Evolutionary conservation across 2,329 filamentous ascomycete species (phyloP), one percentile per base, ranked within the genome.

Genomic region (Ophiocordyceps camponoti-saundersi): DNA sequence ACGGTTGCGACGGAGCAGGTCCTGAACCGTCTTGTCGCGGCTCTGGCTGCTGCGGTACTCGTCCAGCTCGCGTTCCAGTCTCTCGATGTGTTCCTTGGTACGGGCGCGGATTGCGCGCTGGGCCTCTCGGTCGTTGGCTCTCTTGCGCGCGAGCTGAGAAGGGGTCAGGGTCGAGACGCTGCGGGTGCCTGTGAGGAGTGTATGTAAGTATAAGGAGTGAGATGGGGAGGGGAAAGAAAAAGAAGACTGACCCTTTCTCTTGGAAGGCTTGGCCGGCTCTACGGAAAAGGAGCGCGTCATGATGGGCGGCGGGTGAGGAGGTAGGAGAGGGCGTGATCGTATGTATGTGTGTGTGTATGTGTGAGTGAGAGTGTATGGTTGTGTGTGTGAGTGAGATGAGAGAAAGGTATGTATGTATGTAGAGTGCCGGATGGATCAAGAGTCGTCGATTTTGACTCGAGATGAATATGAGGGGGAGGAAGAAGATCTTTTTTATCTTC

Each of bases 51-150:
- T 67, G 50, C 71, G 70, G 52, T 93, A 73, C 52, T 90, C 83
- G 47, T 80, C 74, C 50, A 94, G 81, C 54, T 83, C 78, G 52
- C 71, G 71, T 65, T 93, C 85, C 45, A 94, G 69, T 21, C 70
- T 70, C 59, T 92, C 85, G 56, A 94, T 94, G 61, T 87, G 84
- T 57, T 83, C 78, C 67, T 88, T 90, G 39, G 88, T 94, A 55
- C 88, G 76, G 61, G 88, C 85, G 45, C 88, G 74, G 52, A 94
- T 94, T 41, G 85, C 85, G 45, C 88, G 77, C 65, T 95, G 88
- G 41, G 88, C 88, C 64, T 94, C 86, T 51, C 88, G 78, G 61
- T 95, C 88, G 67, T 95, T 95, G 57, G 86, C 85, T 52, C 89
- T 75, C 69, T 95, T 95, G 63, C 88, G 84, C 29, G 83, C 85